A percentile compares a stretch with the other conserved stretches of the same genome.
Conservation (phyloP, 441 rosid species). For the Populus trichocarpa region DNA sequence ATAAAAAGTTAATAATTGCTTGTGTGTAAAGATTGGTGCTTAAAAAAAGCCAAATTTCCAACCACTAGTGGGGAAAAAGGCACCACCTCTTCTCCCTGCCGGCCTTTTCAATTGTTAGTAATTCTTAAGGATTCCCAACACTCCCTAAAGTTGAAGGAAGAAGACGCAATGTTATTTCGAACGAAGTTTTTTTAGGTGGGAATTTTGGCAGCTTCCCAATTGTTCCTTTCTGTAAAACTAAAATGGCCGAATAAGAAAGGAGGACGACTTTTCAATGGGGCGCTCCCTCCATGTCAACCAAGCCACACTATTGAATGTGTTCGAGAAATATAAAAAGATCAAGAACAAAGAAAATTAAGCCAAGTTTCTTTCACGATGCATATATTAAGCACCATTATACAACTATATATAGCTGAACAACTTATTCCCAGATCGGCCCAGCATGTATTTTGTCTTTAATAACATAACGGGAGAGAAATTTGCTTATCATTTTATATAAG, state of each 20-base stretch:
- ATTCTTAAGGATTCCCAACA: conserved; percentile 39
- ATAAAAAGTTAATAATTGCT: conserved; percentile 33
- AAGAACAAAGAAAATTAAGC: neutral
- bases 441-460: too few relatives aligned
- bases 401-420: too few relatives aligned
- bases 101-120: conserved; percentile 34
- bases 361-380: neutral
- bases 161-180: conserved; percentile 31
- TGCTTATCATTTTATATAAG: neutral
- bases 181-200: conserved; percentile 37
- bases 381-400: too few relatives aligned
- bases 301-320: neutral
- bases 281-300: conserved; percentile 33
- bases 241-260: neutral
- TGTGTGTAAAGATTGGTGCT: conserved; percentile 45
- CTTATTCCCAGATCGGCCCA: too few relatives aligned
- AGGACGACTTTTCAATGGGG: conserved; percentile 19
- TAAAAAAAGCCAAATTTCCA: conserved; percentile 32
- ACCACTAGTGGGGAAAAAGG: conserved; percentile 30
- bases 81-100: conserved; percentile 18
- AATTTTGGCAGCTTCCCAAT: conserved; percentile 36
- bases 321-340: neutral
- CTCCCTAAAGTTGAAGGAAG: conserved; percentile 24
- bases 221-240: conserved; percentile 14
- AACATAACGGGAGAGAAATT: too few relatives aligned